Percentiles rank a stretch among this genome's conserved stretches.
Evolutionary conservation across 2,329 filamentous ascomycete species (phyloP).

Genomic region (Fusarium sp.): DNA sequence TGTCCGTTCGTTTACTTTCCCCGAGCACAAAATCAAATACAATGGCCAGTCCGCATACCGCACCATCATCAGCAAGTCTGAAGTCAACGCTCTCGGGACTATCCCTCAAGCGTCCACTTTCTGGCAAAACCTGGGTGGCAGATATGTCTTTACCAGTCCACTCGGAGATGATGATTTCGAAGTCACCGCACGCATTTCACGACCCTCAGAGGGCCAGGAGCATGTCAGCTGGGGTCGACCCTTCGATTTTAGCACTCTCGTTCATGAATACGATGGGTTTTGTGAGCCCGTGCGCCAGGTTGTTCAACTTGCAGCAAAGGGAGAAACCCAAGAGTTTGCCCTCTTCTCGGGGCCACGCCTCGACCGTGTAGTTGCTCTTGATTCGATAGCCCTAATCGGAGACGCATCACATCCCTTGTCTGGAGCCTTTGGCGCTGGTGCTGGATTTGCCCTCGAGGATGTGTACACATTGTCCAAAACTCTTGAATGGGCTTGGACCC

Average conservation of each 20-base stretch:
- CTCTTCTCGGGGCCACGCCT: conserved; percentile 53
- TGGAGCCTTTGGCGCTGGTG: conserved; percentile 59
- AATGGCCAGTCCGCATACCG: conserved; percentile 56
- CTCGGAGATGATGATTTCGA: conserved; percentile 55
- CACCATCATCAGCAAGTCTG: conserved; percentile 49
- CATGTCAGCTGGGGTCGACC: conserved; percentile 53
- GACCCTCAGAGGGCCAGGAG: conserved; percentile 41
- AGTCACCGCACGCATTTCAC: conserved; percentile 48
- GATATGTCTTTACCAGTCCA: conserved; percentile 55
- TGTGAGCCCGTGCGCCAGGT: conserved; percentile 51
- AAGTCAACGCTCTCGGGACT: conserved; percentile 50
- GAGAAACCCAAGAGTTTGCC: conserved; percentile 50
- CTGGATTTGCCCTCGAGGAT: conserved; percentile 58
- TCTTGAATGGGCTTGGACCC: conserved; percentile 46
- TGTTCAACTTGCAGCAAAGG: conserved; percentile 48
- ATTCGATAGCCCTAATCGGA: conserved; percentile 63
- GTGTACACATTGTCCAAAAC: conserved; percentile 46
- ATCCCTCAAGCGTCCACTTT: conserved; percentile 52
- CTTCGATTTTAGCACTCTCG: conserved; percentile 41
- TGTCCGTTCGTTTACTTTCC: conserved; percentile 59
- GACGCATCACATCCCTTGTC: conserved; percentile 70
- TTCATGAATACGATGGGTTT: conserved; percentile 50
- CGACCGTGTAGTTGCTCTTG: conserved; percentile 43
- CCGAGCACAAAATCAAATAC: conserved; percentile 62
- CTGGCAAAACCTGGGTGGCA: conserved; percentile 52